Conservation (phyloP, 2,329 filamentous ascomycete species). For the Nannizziopsis barbatae region DNA sequence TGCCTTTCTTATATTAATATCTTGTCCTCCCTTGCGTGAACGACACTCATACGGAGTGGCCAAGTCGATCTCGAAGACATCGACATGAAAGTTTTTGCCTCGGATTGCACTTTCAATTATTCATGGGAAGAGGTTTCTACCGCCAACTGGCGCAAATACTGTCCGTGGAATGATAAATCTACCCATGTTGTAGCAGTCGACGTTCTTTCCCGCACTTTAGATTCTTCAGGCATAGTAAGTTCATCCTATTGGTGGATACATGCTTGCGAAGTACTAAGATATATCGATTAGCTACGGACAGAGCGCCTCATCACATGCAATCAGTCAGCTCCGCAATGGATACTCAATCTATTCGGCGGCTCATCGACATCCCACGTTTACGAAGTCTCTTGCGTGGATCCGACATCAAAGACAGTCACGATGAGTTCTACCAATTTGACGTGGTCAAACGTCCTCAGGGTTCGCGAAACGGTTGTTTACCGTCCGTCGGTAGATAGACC, state of each 20-base stretch:
- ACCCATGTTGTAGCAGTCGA: conserved; percentile 93
- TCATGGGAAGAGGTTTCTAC: conserved; percentile 97
- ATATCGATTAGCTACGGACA: conserved; percentile 50
- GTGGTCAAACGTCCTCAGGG: conserved; percentile 76
- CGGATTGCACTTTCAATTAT: conserved; percentile 83
- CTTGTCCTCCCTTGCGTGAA: too few species aligned
- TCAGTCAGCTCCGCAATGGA: conserved; percentile 41
- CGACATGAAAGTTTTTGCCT: conserved; percentile 91
- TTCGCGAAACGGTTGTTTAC: conserved; percentile 89
- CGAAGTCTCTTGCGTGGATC: conserved; percentile 92
- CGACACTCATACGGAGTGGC: not conserved
- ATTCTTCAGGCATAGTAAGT: conserved; percentile 58
- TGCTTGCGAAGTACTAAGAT: not conserved
- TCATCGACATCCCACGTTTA: conserved; percentile 78
- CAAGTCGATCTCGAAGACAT: not conserved
- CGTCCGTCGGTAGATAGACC: conserved; percentile 46
- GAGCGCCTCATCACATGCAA: conserved; percentile 51
- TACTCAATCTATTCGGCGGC: conserved; percentile 67
- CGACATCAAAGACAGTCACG: conserved; percentile 69
- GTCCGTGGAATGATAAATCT: conserved; percentile 97
- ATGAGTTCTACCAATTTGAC: conserved; percentile 96
- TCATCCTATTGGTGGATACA: not conserved
- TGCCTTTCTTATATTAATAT: too few species aligned
- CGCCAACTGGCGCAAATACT: conserved; percentile 98
- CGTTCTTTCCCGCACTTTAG: conserved; percentile 64